Base-by-base conservation (phyloP, 352 stramenopile species). In the Phytophthora ramorum region DNA sequence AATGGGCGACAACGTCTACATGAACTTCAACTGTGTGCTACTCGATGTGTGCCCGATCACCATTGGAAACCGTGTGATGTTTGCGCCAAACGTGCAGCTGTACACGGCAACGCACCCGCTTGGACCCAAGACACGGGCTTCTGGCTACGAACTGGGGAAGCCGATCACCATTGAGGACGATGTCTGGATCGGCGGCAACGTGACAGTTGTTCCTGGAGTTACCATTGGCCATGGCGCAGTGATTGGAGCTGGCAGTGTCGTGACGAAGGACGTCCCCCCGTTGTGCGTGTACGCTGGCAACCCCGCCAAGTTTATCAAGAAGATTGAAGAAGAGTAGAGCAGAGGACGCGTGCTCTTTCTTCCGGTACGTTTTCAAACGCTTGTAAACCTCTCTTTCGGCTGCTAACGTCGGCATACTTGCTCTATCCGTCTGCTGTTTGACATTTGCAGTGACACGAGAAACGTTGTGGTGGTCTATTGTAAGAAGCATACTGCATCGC, bases 21-120 rank as follows among this genome's bases (percentile, higher is more conserved):
- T 95, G 75, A 97, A 97, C 73, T 95, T 94, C 72, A 88, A 92
- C 62, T 97, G 88, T 55, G 82, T 89, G 24, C 66, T 97, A 20
- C 79, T 97, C 12, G 91, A 97, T 71, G 82, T 85, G 49, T 91
- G 83, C 43, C 61, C 72, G 49, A 88, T 97, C 61, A 84, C 50
- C 38, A 92, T 97, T 55, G 91, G 91, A 6, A 69, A 83, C 17
- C 83, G 84, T 45, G 87, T 81, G 17, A 66, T 96, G 58, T 75
- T 97, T 9, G 91, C 68, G 2, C 91, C 89, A 0, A 78, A 82
- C 48, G 87, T 96, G 26, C 76, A 92, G 59, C 67, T 97, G 32
- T 94, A 89, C 66, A 89, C 89, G 13, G 88, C 91, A 0, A 92
- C 64, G 5, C 91, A 97, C 60, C 89, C 89, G 17, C 37, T 96